Percentiles rank a stretch among this genome's conserved stretches.
Evolutionary conservation across 306 rosid species (phyloP).

Genomic region (Trifolium repens): DNA sequence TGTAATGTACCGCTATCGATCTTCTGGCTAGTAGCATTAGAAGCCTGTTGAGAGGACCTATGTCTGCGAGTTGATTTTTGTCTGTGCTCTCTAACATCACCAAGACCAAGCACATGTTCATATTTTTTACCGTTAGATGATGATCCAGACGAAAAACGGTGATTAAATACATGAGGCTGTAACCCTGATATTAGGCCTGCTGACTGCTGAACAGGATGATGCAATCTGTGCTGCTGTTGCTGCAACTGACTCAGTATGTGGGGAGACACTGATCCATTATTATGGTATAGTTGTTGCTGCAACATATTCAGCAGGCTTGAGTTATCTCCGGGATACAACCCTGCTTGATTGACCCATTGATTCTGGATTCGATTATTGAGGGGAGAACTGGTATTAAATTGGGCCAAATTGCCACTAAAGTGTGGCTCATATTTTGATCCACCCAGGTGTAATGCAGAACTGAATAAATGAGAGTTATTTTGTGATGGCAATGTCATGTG

Average conservation of each 20-base stretch:
- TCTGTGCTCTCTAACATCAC: slow-evolving; percentile 53
- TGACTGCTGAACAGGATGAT: slow-evolving; percentile 48
- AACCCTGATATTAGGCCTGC: slow-evolving; percentile 52
- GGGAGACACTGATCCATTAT: slow-evolving; percentile 49
- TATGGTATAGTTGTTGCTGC: slow-evolving; percentile 84
- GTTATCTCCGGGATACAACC: slow-evolving; percentile 62
- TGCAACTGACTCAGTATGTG: slow-evolving; percentile 58
- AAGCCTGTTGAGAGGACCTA: slow-evolving; percentile 51
- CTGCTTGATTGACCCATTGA: slow-evolving; percentile 56
- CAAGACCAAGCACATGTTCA: slow-evolving; percentile 44
- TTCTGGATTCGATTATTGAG: slow-evolving; percentile 52
- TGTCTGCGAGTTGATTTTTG: slow-evolving; percentile 56
- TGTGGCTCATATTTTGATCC: slow-evolving; percentile 50
- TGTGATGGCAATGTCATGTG: slow-evolving; percentile 52
- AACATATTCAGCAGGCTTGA: slow-evolving; percentile 65
- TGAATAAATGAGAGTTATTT: slow-evolving; percentile 48
- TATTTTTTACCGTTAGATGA: slow-evolving; percentile 42
- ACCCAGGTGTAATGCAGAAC: slow-evolving; percentile 49
- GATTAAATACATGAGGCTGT: slow-evolving; percentile 55
- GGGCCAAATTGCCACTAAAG: slow-evolving; percentile 49
- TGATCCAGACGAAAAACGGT: slow-evolving; percentile 44
- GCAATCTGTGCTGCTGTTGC: slow-evolving; percentile 60
- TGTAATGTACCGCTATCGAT: slow-evolving; percentile 50
- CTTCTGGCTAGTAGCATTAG: slow-evolving; percentile 53
- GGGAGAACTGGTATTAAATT: slow-evolving; percentile 47